Percentiles rank a stretch among this genome's conserved stretches.
Evolutionary conservation across 1,284 basidiomycete genomes (phyloP).

Genomic region (Pyrrhoderma noxium): DNA sequence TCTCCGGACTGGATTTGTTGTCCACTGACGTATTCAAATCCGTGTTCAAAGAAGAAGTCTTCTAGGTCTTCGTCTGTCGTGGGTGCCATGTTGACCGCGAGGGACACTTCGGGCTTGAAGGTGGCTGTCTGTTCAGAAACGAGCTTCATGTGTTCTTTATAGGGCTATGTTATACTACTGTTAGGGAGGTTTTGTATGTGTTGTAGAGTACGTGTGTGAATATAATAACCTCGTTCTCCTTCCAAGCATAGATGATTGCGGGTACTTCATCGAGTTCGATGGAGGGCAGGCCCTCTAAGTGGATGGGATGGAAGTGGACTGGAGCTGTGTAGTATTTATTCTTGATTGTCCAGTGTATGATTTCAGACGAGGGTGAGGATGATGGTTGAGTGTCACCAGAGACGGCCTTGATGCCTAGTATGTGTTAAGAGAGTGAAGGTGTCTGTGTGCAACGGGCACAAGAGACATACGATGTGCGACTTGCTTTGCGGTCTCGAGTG

Average conservation of each 20-base stretch:
- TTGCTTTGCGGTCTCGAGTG: slow-evolving; percentile 32
- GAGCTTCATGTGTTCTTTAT: slow-evolving; percentile 42
- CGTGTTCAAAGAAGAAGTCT: slow-evolving; percentile 53
- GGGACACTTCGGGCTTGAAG: slow-evolving; percentile 57
- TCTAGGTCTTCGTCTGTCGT: slow-evolving; percentile 45
- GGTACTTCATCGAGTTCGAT: slow-evolving; percentile 41
- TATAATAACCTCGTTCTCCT: slow-evolving; percentile 46
- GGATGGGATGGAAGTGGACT: slow-evolving; percentile 58
- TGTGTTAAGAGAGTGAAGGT: slow-evolving; percentile 16
- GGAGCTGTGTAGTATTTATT: slow-evolving; percentile 83
- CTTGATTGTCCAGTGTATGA: slow-evolving; percentile 66
- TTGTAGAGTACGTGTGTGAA: not conserved
- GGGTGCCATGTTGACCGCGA: slow-evolving; percentile 43
- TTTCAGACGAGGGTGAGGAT: slow-evolving; percentile 5
- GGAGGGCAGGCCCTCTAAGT: slow-evolving; percentile 34
- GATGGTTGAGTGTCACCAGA: slow-evolving; percentile 20
- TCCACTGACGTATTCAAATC: slow-evolving; percentile 67
- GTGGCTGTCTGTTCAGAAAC: slow-evolving; percentile 41
- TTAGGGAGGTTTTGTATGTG: not conserved
- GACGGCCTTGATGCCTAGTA: slow-evolving; percentile 25
- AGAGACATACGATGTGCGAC: slow-evolving; percentile 42
- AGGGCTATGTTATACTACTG: slow-evolving; percentile 36
- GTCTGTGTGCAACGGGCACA: not conserved
- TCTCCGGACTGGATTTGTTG: not conserved
- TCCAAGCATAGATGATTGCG: slow-evolving; percentile 68